Evolutionary conservation across 495 filamentous ascomycete genomes (phyloP).

Genomic region (Parathielavia hyrcaniae): DNA sequence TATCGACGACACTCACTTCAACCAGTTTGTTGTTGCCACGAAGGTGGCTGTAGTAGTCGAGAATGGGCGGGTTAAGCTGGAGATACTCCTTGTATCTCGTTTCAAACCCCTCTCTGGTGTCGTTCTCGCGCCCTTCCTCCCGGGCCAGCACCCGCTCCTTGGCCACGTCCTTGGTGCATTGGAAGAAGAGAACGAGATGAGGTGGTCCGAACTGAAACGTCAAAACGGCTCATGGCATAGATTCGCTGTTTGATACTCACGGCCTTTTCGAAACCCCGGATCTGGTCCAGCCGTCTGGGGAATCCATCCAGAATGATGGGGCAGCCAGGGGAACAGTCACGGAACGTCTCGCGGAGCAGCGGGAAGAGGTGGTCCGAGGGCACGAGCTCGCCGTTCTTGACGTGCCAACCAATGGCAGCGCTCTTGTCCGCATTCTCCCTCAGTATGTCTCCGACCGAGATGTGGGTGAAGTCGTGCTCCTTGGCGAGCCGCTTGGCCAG

Average conservation of each 20-base stretch:
- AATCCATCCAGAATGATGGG: conserved; percentile 37
- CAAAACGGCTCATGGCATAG: background rate
- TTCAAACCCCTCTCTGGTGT: conserved; percentile 15
- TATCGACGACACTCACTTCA: background rate
- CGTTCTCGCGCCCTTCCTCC: conserved; percentile 11
- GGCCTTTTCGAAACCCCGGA: conserved; percentile 26
- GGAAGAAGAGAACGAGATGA: conserved; percentile 18
- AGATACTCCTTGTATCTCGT: conserved; percentile 22
- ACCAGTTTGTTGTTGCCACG: conserved; percentile 5
- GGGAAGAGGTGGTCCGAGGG: conserved; percentile 24
- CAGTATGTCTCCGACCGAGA: conserved; percentile 40
- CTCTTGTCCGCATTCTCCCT: conserved; percentile 12
- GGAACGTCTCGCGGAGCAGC: conserved; percentile 11
- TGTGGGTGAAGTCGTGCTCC: conserved; percentile 31
- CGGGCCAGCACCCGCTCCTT: conserved; percentile 16
- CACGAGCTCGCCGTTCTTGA: conserved; percentile 26
- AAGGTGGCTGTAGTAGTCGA: conserved; percentile 8
- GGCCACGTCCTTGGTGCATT: conserved; percentile 17
- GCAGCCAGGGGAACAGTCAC: background rate
- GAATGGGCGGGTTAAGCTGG: conserved; percentile 22
- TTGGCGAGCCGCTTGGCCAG: conserved; percentile 24
- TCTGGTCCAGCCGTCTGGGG: conserved; percentile 33
- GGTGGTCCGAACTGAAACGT: conserved; percentile 23
- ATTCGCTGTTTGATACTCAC: conserved; percentile 15
- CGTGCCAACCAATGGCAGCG: conserved; percentile 16